A percentile compares a stretch with the other conserved stretches of the same genome.
These are phyloP conservation scores for Stenocarpella maydis DNA, from an alignment of 2,329 filamentous ascomycete genomes.

Conservation along the genomic window DNA sequence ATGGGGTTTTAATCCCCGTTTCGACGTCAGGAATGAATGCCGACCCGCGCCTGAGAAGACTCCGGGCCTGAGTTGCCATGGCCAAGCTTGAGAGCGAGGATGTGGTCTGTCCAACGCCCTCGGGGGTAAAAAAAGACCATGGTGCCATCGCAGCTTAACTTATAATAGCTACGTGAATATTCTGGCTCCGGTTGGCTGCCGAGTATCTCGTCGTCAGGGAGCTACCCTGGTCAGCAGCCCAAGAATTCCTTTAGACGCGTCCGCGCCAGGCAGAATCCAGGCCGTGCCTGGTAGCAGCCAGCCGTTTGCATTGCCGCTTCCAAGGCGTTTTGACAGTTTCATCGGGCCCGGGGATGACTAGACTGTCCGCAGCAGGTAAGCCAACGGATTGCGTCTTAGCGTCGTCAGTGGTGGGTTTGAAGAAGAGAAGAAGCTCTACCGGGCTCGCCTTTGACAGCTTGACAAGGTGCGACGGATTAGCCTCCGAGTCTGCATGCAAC, in stretches of 20 bases:
- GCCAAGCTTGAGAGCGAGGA: not conserved
- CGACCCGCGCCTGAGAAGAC: not conserved
- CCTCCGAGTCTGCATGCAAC: not conserved
- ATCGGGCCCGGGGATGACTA: not conserved
- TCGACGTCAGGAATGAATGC: not conserved
- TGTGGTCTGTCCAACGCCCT: not conserved
- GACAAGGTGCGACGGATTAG: constrained; percentile 1
- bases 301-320: not conserved
- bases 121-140: constrained; percentile 15
- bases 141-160: constrained; percentile 6
- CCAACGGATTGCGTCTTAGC: not conserved
- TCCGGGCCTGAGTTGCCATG: not conserved
- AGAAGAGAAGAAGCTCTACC: not conserved
- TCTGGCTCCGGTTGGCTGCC: constrained; percentile 10
- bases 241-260: constrained; percentile 12
- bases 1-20: not conserved
- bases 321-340: not conserved
- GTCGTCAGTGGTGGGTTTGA: not conserved
- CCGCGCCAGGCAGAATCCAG: constrained; percentile 12
- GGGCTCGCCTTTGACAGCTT: constrained; percentile 7
- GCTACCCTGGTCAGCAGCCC: constrained; percentile 5
- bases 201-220: not conserved
- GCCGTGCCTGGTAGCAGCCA: not conserved
- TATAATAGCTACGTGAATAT: not conserved
- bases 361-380: not conserved